Base-by-base conservation (phyloP, 2,329 filamentous ascomycete genomes). In the Pseudopyricularia cyperi region DNA sequence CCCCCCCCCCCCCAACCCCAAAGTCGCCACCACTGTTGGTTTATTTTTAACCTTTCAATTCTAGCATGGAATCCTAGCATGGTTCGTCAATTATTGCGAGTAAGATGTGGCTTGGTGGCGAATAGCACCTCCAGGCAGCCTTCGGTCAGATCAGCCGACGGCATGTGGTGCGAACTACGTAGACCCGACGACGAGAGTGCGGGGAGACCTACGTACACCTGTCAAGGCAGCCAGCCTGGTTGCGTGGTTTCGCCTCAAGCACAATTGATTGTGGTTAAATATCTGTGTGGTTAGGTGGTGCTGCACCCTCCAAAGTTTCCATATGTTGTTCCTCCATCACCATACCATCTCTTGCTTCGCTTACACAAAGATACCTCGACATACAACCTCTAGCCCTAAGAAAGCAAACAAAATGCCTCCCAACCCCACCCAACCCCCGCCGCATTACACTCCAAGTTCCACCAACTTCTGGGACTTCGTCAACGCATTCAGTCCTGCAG, bases 381-480 rank as follows among this genome's bases (percentile, higher is more conserved):
- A 46, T 34, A 15, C 37, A 52, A 39, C 12, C 12, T 12, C 6
- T 33, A 17, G 22, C 8, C 49, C 42, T 35, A 22, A 49, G 35
- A 22, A 50, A 34, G 34, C 39, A 39, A 51, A 39, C 37, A 42
- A 2, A 6, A 52, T 52, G 51, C 44, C 33, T 4, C 30, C 30
- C 30, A 52, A 52, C 26, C 32, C 22, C 30, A 24, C 32, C 11
- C 34, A 52, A 8, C n/a, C 14, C 7, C 19, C 19, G 15, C 33
- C 33, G 8, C 28, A 34, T 28, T 32, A 30, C 17, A 42, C 17
- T n/a, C 37, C 37, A 42, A 19, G 37, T 22, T 19, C 37, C 37
- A 42, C 22, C n/a, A 22, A 49, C 54, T 61, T 63, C 28, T 62
- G 61, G 61, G 62, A 70, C 52, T 70, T 68, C 56, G 17, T 42